A percentile compares a stretch with the other conserved stretches of the same genome.
These are phyloP conservation scores for Acanthamoeba sp. DNA, from an alignment of 208 protist genomes.

Conservation along the genomic window DNA sequence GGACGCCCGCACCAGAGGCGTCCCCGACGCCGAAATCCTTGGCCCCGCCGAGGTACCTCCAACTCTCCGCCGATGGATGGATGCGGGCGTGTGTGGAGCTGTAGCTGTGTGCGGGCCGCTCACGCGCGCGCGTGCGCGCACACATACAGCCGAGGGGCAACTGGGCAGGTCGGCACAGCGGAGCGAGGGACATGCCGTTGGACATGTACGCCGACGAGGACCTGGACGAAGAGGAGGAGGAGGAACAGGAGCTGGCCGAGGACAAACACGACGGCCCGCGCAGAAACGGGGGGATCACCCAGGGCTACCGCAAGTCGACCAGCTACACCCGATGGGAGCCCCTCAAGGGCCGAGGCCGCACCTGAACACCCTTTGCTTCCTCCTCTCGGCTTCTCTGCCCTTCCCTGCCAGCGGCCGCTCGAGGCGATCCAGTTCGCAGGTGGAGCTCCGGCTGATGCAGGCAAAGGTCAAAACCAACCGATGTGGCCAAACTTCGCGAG, in stretches of 20 bases:
- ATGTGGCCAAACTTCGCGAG: too few relatives aligned
- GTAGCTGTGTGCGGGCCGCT: too few relatives aligned
- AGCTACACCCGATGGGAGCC: background rate
- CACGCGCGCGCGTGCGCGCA: too few relatives aligned
- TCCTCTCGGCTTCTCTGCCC: too few relatives aligned
- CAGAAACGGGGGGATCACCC: background rate
- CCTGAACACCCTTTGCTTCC: too few relatives aligned
- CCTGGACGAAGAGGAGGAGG: conserved; percentile 14
- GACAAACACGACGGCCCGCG: background rate
- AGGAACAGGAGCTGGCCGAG: background rate
- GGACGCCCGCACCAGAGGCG: background rate
- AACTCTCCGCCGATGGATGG: background rate
- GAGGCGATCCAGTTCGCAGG: too few relatives aligned
- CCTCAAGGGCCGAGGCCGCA: background rate
- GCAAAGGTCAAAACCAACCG: background rate
- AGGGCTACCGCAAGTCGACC: background rate
- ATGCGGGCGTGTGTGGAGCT: background rate
- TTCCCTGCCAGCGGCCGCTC: too few relatives aligned
- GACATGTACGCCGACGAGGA: background rate
- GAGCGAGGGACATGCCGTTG: background rate
- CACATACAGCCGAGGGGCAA: background rate
- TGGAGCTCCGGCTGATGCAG: too few relatives aligned
- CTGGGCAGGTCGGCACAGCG: background rate
- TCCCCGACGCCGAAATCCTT: background rate
- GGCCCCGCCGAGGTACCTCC: background rate